Evolutionary conservation across 1,284 basidiomycete genomes (phyloP).

Genomic region (Apiotrichum gamsii): DNA sequence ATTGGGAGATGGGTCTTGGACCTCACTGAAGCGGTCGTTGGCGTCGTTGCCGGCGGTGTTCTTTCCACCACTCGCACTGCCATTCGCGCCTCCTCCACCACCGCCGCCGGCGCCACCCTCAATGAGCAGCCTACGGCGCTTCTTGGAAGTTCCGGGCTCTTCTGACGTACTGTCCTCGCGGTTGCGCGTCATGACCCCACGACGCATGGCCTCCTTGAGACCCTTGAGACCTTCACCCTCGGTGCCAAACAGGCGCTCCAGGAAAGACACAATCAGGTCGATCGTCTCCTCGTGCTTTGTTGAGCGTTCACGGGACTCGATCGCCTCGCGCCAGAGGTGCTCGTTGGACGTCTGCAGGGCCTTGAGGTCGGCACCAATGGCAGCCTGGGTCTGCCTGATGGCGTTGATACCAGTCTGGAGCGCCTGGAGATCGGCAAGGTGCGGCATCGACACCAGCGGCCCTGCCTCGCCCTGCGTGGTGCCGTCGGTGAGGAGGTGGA

Average conservation of each 20-base stretch:
- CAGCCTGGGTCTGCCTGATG: constrained; percentile 85
- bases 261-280: constrained; percentile 87
- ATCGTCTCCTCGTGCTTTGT: constrained; percentile 96
- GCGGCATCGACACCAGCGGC: constrained; percentile 22
- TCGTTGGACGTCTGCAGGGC: constrained; percentile 84
- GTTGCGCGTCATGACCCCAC: constrained; percentile 23
- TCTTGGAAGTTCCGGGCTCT: constrained; percentile 27
- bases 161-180: constrained; percentile 26
- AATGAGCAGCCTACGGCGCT: constrained; percentile 39
- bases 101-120: constrained; percentile 24
- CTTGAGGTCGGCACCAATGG: constrained; percentile 79
- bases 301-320: constrained; percentile 69
- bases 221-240: constrained; percentile 44
- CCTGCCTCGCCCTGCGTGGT: constrained; percentile 37
- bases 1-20: no score
- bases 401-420: constrained; percentile 66
- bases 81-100: no score
- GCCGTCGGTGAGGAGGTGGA: constrained; percentile 41
- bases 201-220: constrained; percentile 39
- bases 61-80: no score
- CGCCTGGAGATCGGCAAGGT: constrained; percentile 36
- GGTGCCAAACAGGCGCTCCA: constrained; percentile 82
- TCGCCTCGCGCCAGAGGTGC: constrained; percentile 84
- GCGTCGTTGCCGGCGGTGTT: constrained; percentile 5
- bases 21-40: constrained; percentile 29